phyloP scores from a whole-genome alignment of 306 rosid species.

The Prunus davidiana region DNA sequence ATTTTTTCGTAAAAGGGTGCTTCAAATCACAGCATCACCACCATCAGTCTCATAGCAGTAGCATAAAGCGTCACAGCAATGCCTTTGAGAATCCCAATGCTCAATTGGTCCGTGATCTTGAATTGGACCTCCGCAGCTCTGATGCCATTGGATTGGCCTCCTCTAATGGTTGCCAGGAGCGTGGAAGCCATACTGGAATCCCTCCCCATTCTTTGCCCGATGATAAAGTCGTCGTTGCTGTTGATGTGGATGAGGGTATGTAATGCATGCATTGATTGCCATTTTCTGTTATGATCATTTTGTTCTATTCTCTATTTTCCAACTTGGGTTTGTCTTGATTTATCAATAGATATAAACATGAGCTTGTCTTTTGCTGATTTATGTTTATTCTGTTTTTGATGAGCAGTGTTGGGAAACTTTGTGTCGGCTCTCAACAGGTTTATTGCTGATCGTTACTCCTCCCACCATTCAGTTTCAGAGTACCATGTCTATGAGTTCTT shows the following conservation, averaged over 20 bases:
- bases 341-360: background rate
- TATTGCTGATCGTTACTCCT: constrained; percentile 76
- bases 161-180: constrained; percentile 17
- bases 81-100: constrained; percentile 36
- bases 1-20: constrained; percentile 33
- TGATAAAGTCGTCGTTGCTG: constrained; percentile 67
- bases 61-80: constrained; percentile 9
- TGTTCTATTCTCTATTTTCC: background rate
- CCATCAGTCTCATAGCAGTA: background rate
- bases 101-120: constrained; percentile 37
- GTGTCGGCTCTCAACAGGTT: constrained; percentile 88
- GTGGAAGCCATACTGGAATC: constrained; percentile 31
- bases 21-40: constrained; percentile 16
- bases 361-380: background rate
- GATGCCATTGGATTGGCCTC: constrained; percentile 13
- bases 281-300: background rate
- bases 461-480: constrained; percentile 74
- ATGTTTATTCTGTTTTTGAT: constrained; percentile 15
- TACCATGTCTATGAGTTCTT: constrained; percentile 91
- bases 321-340: background rate
- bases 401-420: constrained; percentile 81
- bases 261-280: background rate
- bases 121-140: constrained; percentile 16
- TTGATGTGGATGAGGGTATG: constrained; percentile 91
- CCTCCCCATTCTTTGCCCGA: constrained; percentile 33